Base-by-base conservation (phyloP, 441 rosid genomes). In the Adansonia rubrostipa region DNA sequence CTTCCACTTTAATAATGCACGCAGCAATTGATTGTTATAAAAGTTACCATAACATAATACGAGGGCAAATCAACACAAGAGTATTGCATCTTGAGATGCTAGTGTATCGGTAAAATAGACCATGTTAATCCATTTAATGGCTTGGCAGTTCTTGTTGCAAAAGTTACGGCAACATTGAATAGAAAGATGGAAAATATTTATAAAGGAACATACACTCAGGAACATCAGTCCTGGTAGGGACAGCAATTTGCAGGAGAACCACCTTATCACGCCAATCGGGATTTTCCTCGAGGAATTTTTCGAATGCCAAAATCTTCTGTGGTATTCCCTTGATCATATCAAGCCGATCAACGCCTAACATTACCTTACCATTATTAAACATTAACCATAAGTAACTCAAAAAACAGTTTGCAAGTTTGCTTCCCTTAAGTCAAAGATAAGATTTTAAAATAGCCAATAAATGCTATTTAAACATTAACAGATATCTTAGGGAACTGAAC, bases 251-350 rank as follows among this genome's bases (percentile, higher is more conserved):
- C 79, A 92, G 88, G 81, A 92, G 79, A 77, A 92, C 97, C 47
- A 91, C 97, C 88, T 92, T 89, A 68, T 91, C 88, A 15, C 92
- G 91, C 97, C 97, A 92, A 67, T 80, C 78, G 54, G 92, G 87
- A 81, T 92, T 92, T 86, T 88, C 92, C 88, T 92, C 96, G 0
- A 92, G 94, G 81, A 87, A 92, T 71, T 90, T 88, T 82, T 92
- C 96, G 81, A 92, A 92, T 28, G 96, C 96, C 86, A 92, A 83
- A 82, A 92, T 89, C 85, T 92, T 90, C 70, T 90, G 94, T 11
- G 96, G 96, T 83, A 92, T 92, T 81, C 96, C 96, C 83, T 92
- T 92, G 51, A 92, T 92, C 94, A 90, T 92, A 83, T 92, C 96
- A 79, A 92, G 91, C 50, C 96, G 90, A 84, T 92, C 96, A 77